phyloP scores from a whole-genome alignment of 176 grass and related monocot species.

The Avena atlantica region DNA sequence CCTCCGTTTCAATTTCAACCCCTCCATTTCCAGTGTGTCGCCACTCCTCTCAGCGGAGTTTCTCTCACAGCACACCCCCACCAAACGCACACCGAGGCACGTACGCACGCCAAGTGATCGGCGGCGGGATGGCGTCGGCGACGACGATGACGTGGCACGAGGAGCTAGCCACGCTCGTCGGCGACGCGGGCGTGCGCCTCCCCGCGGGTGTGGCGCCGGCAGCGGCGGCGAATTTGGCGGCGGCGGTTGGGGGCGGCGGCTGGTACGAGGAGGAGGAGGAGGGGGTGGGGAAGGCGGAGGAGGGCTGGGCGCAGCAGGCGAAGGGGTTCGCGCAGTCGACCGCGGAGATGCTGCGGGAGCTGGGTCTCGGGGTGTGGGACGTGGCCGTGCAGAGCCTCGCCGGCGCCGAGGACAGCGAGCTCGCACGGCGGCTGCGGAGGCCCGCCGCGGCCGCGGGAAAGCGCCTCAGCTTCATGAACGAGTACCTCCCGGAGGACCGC shows the following conservation, averaged over 20 bases:
- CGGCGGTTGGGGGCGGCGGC: slow-evolving; percentile 41
- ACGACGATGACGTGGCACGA: slow-evolving; percentile 92
- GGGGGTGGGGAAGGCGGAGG: slow-evolving; percentile 47
- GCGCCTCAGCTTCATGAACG: slow-evolving; percentile 90
- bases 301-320: slow-evolving; percentile 80
- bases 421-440: slow-evolving; percentile 67
- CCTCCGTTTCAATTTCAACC: slow-evolving; percentile 40
- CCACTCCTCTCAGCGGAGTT: slow-evolving; percentile 6
- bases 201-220: background rate
- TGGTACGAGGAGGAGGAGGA: slow-evolving; percentile 57
- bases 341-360: slow-evolving; percentile 84
- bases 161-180: slow-evolving; percentile 64
- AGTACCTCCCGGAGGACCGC: slow-evolving; percentile 96
- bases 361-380: slow-evolving; percentile 82
- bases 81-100: background rate
- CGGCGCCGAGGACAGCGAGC: slow-evolving; percentile 72
- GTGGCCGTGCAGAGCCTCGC: slow-evolving; percentile 75
- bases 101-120: slow-evolving; percentile 33
- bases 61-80: slow-evolving; percentile 18
- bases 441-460: slow-evolving; percentile 49
- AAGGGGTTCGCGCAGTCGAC: slow-evolving; percentile 80
- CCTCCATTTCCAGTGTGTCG: background rate
- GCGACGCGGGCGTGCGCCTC: slow-evolving; percentile 42
- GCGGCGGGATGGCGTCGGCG: slow-evolving; percentile 59
- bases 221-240: slow-evolving; percentile 26